phyloP scores from a whole-genome alignment of 2,329 filamentous ascomycete genomes.

The Monilinia aucupariae region DNA sequence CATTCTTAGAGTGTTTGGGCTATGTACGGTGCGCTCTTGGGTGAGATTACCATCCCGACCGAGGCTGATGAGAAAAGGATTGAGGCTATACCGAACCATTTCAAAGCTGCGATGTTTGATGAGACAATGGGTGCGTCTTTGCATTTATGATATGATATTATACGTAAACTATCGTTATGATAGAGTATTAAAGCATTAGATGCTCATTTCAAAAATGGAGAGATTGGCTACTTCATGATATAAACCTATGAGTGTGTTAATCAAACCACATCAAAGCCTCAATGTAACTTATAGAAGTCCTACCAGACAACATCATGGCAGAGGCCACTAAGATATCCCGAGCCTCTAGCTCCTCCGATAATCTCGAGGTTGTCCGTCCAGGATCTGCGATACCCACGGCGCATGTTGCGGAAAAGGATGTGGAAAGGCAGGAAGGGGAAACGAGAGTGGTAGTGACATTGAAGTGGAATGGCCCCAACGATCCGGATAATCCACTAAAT shows the following conservation, averaged over 20 bases:
- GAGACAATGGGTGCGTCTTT: background rate
- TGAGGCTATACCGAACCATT: background rate
- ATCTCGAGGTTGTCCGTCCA: background rate
- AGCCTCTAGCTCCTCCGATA: background rate
- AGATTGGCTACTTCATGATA: background rate
- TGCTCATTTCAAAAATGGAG: too few species aligned
- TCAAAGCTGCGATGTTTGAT: background rate
- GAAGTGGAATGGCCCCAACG: constrained; percentile 15
- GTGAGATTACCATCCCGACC: background rate
- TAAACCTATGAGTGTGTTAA: background rate
- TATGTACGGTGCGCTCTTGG: too few species aligned
- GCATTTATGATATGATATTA: background rate
- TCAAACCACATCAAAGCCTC: background rate
- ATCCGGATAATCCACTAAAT: constrained; percentile 23
- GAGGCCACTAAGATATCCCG: background rate
- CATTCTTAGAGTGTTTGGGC: background rate
- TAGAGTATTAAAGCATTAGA: background rate
- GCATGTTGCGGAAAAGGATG: background rate
- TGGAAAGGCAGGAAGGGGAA: background rate
- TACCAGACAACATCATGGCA: background rate
- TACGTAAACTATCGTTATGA: background rate
- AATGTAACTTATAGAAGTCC: background rate
- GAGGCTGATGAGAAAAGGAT: background rate
- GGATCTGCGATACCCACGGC: background rate
- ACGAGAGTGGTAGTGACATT: background rate